A percentile compares a stretch with the other conserved stretches of the same genome.
phyloP scores from a whole-genome alignment of 495 filamentous ascomycete species.

The Aspergillus hancockii region DNA sequence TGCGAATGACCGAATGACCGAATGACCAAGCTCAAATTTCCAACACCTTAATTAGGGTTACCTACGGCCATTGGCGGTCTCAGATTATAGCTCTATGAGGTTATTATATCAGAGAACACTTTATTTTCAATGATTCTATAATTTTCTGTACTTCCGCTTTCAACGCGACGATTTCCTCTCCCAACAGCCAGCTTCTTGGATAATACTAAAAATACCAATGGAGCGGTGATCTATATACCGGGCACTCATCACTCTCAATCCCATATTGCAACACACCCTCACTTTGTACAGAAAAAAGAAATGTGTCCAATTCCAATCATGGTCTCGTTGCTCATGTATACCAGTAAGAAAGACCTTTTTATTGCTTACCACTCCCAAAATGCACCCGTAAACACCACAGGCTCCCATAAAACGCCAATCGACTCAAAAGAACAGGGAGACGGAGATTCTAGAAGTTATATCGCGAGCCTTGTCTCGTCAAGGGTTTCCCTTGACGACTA shows the following conservation, averaged over 20 bases:
- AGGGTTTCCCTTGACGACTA: constrained; percentile 49
- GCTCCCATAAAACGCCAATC: constrained; percentile 9
- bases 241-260: constrained; percentile 8
- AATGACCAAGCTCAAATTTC: not conserved
- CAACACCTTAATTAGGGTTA: not conserved
- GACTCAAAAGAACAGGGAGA: constrained; percentile 11
- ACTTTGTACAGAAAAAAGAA: not conserved
- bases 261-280: not conserved
- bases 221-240: constrained; percentile 14
- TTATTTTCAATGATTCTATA: too few relatives aligned
- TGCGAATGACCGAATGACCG: not conserved
- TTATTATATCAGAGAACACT: too few relatives aligned
- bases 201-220: not conserved
- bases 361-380: not conserved
- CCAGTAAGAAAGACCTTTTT: constrained; percentile 15
- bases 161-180: not conserved
- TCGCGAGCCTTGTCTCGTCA: constrained; percentile 49
- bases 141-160: not conserved
- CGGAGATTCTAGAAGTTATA: constrained; percentile 36
- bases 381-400: constrained; percentile 10
- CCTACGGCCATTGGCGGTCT: too few relatives aligned
- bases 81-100: too few relatives aligned
- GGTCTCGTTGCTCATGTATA: constrained; percentile 24
- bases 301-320: constrained; percentile 14
- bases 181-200: not conserved